Conservation (phyloP, 2,329 filamentous ascomycete genomes). For the Cordyceps pruinosa region DNA sequence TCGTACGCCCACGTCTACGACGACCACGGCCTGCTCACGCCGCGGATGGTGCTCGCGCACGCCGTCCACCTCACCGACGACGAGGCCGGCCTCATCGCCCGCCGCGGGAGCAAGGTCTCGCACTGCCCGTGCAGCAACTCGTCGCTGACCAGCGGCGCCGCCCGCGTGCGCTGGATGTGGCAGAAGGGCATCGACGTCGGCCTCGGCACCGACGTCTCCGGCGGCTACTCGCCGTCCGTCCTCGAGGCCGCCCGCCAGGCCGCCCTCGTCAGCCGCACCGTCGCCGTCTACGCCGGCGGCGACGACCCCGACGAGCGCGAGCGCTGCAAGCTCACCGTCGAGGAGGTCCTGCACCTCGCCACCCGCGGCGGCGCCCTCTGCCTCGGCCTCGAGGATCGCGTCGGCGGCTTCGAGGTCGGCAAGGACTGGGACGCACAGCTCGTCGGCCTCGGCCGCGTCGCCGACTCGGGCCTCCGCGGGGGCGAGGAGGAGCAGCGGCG, state of each 20-base stretch:
- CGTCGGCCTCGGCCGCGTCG: conserved; percentile 53
- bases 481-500: conserved; percentile 19
- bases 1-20: conserved; percentile 80
- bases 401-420: conserved; percentile 79
- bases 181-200: conserved; percentile 72
- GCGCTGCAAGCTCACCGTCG: conserved; percentile 64
- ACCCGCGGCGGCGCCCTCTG: conserved; percentile 83
- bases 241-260: conserved; percentile 80
- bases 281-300: conserved; percentile 44
- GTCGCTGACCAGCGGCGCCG: conserved; percentile 71
- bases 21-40: conserved; percentile 57
- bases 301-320: conserved; percentile 31
- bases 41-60: conserved; percentile 77
- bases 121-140: conserved; percentile 89
- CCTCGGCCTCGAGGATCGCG: conserved; percentile 61
- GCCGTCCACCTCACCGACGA: conserved; percentile 65
- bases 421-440: conserved; percentile 91
- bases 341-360: conserved; percentile 79
- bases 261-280: conserved; percentile 66
- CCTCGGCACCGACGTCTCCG: conserved; percentile 83
- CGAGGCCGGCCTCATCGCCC: conserved; percentile 60
- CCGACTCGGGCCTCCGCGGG: conserved; percentile 30
- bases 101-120: conserved; percentile 57
- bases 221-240: conserved; percentile 76
- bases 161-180: conserved; percentile 67